Percentiles rank a stretch among this genome's conserved stretches.
phyloP scores from a whole-genome alignment of 768 basidiomycete genomes.

The Lyophyllum semitale region DNA sequence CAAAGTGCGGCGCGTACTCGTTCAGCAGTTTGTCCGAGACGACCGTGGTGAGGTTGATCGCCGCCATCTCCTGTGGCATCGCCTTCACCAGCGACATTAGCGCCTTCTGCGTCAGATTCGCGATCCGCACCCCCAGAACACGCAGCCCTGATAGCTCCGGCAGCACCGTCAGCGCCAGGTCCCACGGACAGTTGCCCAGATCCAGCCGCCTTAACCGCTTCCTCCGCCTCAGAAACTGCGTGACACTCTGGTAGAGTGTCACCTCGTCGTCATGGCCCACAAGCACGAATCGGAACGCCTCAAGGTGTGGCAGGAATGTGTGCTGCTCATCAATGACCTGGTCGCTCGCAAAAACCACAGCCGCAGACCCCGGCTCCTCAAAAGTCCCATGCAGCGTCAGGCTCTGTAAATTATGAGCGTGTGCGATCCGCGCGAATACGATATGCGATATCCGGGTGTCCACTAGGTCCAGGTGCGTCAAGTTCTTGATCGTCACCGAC shows the following conservation, averaged over 20 bases:
- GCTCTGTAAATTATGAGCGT: conserved; percentile 60
- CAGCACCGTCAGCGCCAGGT: conserved; percentile 51
- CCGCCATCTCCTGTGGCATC: conserved; percentile 50
- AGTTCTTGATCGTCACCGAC: conserved; percentile 60
- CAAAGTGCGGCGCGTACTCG: conserved; percentile 51
- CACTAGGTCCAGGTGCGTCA: conserved; percentile 71
- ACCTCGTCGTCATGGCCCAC: conserved; percentile 63
- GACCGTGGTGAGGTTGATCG: conserved; percentile 54
- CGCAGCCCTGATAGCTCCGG: conserved; percentile 53
- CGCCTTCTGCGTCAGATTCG: conserved; percentile 43
- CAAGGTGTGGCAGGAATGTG: conserved; percentile 63
- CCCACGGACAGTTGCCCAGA: conserved; percentile 68
- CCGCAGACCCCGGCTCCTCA: conserved; percentile 57
- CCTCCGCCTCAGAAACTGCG: conserved; percentile 52
- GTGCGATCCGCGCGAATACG: conserved; percentile 63
- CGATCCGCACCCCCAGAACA: conserved; percentile 59
- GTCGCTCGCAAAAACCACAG: conserved; percentile 62
- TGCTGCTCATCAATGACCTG: conserved; percentile 59
- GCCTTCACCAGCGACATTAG: conserved; percentile 42
- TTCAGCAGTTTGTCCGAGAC: conserved; percentile 54
- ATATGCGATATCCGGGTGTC: conserved; percentile 68
- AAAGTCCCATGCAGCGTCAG: conserved; percentile 69
- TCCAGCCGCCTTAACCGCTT: conserved; percentile 55
- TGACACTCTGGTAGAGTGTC: conserved; percentile 54
- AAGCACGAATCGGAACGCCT: conserved; percentile 61